Percentiles rank a stretch among this genome's conserved stretches.
Conservation (phyloP, 176 grass and related monocot species). For the Coix lacrymajobi region DNA sequence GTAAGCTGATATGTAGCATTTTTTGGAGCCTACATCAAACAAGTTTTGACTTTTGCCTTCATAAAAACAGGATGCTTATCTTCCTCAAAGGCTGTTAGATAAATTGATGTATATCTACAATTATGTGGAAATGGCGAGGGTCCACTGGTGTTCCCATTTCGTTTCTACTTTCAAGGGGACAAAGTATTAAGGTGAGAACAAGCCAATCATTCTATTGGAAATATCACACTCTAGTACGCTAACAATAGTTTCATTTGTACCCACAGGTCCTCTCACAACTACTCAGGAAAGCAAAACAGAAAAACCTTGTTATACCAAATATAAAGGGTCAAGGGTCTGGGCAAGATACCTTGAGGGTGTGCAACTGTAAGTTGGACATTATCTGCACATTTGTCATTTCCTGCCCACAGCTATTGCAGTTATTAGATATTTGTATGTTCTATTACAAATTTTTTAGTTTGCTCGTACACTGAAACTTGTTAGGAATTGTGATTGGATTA, state of each 20-base stretch:
- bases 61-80: constrained; percentile 80
- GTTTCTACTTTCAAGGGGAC: constrained; percentile 91
- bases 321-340: constrained; percentile 80
- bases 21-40: background rate
- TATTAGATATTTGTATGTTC: background rate
- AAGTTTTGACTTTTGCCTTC: constrained; percentile 24
- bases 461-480: background rate
- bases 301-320: constrained; percentile 96
- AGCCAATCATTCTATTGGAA: constrained; percentile 6
- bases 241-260: constrained; percentile 28
- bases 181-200: constrained; percentile 85
- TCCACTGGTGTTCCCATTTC: constrained; percentile 97
- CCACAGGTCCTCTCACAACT: constrained; percentile 92
- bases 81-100: constrained; percentile 88
- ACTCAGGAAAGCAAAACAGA: constrained; percentile 92
- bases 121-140: constrained; percentile 98
- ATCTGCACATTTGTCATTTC: constrained; percentile 10
- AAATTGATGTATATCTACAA: constrained; percentile 99
- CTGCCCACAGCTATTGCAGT: background rate
- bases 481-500: no score
- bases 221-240: constrained; percentile 4
- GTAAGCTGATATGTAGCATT: constrained; percentile 3
- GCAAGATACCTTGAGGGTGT: constrained; percentile 88
- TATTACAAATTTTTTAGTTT: background rate
- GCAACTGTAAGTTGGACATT: constrained; percentile 84